Conservation (phyloP, 169 alveolate genomes). For the Eimeria sp. region DNA sequence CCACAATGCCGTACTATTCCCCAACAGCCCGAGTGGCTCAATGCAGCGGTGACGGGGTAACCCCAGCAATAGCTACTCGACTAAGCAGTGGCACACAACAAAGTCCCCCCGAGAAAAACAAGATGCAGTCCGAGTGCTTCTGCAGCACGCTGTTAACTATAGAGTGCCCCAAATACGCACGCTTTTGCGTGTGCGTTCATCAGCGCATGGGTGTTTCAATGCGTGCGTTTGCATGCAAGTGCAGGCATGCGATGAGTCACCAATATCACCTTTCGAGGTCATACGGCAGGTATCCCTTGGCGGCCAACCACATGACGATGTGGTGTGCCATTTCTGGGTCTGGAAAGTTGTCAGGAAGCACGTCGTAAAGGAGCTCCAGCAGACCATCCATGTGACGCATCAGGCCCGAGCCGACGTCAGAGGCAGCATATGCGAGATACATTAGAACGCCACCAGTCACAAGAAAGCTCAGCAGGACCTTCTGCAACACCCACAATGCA, state of each 20-base stretch:
- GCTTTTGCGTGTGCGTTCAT: background rate
- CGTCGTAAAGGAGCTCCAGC: conserved; percentile 44
- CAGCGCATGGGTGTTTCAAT: background rate
- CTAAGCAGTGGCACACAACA: background rate
- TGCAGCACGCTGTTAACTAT: background rate
- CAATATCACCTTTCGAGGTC: conserved; percentile 75
- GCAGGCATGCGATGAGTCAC: background rate
- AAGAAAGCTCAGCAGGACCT: conserved; percentile 13
- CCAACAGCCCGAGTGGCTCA: background rate
- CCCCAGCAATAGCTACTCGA: background rate
- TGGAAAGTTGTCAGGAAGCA: conserved; percentile 58
- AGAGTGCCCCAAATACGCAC: background rate
- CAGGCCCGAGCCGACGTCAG: conserved; percentile 45
- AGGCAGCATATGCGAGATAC: conserved; percentile 46
- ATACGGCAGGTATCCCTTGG: conserved; percentile 70
- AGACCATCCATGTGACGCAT: conserved; percentile 68
- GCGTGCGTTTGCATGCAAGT: background rate
- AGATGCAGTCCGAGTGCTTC: background rate
- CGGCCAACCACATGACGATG: conserved; percentile 77
- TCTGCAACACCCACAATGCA: conserved; percentile 28
- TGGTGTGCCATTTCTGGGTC: conserved; percentile 84
- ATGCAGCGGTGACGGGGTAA: background rate
- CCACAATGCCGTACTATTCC: background rate
- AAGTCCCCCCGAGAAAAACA: background rate
- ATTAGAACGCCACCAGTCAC: conserved; percentile 42